A percentile compares a stretch with the other conserved stretches of the same genome.
Conservation (phyloP, 2,329 filamentous ascomycete species). For the Cadophora sp. region DNA sequence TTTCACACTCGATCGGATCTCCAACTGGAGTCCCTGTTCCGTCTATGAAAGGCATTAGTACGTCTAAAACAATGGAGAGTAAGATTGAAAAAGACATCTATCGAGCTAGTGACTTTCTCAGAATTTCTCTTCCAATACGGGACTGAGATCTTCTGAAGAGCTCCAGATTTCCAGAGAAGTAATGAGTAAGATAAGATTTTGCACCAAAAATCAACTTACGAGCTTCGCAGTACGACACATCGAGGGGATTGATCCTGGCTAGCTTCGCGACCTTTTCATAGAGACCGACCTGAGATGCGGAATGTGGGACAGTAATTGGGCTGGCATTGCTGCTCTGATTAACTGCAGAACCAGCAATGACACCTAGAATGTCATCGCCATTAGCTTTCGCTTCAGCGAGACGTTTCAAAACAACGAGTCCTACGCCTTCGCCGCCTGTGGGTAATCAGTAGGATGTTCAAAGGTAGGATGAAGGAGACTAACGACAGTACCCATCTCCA, state of each 20-base stretch:
- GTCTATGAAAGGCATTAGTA: conserved; percentile 15
- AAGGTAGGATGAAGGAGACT: conserved; percentile 1
- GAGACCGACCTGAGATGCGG: neutral
- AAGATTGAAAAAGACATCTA: neutral
- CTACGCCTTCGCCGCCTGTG: conserved; percentile 58
- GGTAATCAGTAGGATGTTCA: conserved; percentile 1
- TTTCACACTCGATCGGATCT: conserved; percentile 33
- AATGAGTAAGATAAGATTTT: neutral
- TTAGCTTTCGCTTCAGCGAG: conserved; percentile 58
- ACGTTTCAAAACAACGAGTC: conserved; percentile 63
- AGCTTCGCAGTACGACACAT: conserved; percentile 29
- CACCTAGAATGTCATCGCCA: conserved; percentile 62
- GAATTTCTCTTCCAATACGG: neutral
- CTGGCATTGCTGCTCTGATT: conserved; percentile 46
- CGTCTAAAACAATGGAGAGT: neutral
- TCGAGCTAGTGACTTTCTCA: neutral
- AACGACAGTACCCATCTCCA: conserved; percentile 35
- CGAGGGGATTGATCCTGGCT: conserved; percentile 11
- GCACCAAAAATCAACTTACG: conserved; percentile 11
- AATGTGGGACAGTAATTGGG: conserved; percentile 22
- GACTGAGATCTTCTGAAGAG: neutral
- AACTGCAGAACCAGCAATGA: conserved; percentile 59
- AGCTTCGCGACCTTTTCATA: conserved; percentile 9
- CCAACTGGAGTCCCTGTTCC: conserved; percentile 35
- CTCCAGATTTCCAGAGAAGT: neutral